phyloP scores from a whole-genome alignment of 805 yeast species.

The Schwanniomyces occidentalis region DNA sequence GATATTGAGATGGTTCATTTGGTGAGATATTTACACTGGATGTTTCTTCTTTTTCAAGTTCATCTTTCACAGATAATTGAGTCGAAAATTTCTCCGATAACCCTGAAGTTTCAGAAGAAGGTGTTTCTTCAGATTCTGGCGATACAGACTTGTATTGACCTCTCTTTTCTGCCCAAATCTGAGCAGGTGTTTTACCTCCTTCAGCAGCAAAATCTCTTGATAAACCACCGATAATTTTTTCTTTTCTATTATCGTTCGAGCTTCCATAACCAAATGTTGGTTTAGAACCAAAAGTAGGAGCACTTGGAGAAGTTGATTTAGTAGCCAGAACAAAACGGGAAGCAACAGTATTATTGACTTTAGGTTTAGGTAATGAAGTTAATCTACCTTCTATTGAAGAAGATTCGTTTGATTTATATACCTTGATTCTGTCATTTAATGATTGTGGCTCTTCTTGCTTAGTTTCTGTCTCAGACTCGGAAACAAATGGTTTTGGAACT shows the following conservation, averaged over 20 bases:
- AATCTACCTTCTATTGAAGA: conserved; percentile 51
- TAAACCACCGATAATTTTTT: conserved; percentile 57
- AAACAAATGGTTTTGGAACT: conserved; percentile 29
- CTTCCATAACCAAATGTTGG: conserved; percentile 34
- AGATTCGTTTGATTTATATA: conserved; percentile 37
- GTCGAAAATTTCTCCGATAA: conserved; percentile 17
- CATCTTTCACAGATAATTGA: conserved; percentile 12
- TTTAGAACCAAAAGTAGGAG: conserved; percentile 34
- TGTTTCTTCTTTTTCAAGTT: conserved; percentile 14
- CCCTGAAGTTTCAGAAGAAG: conserved; percentile 13
- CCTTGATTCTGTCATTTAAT: conserved; percentile 43
- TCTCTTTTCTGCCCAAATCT: conserved; percentile 90
- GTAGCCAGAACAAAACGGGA: conserved; percentile 45
- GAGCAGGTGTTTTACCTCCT: conserved; percentile 90
- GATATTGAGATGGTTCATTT: conserved; percentile 4
- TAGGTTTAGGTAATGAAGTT: conserved; percentile 64
- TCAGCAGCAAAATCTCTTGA: conserved; percentile 62
- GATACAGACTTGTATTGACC: conserved; percentile 57
- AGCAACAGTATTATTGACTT: conserved; percentile 50
- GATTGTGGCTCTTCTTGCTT: conserved; percentile 47
- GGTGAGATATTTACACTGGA: conserved; percentile 6
- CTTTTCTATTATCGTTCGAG: conserved; percentile 31
- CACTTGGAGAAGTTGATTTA: conserved; percentile 16
- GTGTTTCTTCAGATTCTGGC: conserved; percentile 19
- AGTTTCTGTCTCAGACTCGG: conserved; percentile 12